A percentile compares a stretch with the other conserved stretches of the same genome.
Conservation (phyloP, 495 filamentous ascomycete genomes). For the Platismatia glauca region DNA sequence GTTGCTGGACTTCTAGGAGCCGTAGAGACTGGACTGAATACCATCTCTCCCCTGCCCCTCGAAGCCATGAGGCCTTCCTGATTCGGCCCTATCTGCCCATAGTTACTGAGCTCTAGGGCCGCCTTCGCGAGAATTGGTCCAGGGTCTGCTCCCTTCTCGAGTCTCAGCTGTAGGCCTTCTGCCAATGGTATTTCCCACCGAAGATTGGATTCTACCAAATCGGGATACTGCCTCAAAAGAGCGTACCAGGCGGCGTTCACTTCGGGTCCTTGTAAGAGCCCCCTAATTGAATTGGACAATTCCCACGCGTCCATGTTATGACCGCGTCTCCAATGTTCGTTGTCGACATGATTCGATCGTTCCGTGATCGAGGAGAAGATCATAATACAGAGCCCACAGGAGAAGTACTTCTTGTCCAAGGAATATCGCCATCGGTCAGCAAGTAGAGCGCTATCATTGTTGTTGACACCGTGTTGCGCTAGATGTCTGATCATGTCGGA, state of each 20-base stretch:
- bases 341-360: conserved; percentile 10
- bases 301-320: conserved; percentile 11
- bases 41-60: neutral
- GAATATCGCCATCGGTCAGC: conserved; percentile 4
- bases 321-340: conserved; percentile 1
- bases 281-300: conserved; percentile 2
- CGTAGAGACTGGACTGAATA: neutral
- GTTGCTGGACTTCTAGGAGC: neutral
- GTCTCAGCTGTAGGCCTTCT: conserved; percentile 4
- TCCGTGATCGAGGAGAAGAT: conserved; percentile 4
- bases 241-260: neutral
- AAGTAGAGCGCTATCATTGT: neutral
- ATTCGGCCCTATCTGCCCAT: neutral
- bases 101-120: neutral
- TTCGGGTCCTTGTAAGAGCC: neutral
- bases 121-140: neutral
- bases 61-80: neutral
- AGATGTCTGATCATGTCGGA: conserved; percentile 3
- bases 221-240: neutral
- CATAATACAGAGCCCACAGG: conserved; percentile 6
- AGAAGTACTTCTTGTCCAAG: conserved; percentile 1
- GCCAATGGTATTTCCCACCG: neutral
- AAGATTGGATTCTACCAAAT: neutral
- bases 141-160: neutral
- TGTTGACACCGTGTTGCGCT: neutral